Base-by-base conservation (phyloP, 768 basidiomycete species). In the Tulasnella sp. region DNA sequence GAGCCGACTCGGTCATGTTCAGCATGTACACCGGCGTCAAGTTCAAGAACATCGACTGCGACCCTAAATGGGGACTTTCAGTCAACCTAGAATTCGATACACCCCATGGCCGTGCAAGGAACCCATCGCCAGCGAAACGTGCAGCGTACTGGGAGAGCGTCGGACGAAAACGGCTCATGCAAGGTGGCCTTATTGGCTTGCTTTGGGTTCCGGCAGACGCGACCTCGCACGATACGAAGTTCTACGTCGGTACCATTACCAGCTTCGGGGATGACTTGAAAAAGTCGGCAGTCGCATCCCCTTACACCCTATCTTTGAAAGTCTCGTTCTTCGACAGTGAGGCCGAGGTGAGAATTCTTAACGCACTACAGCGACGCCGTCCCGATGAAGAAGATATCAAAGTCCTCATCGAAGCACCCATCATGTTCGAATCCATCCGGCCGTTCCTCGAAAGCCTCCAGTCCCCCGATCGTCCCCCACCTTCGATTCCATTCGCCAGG, bases 391-490 rank as follows among this genome's bases (percentile, higher is more conserved):
- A 75, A 27, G 74, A 16, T 12, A 27, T 4, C 40, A 75, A 31
- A 74, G 75, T 92, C 3, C 85, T 93, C 38, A 85, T 93, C 21
- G 92, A 93, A 80, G 87, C 89, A 0, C 88, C 89, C 0, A 88
- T 93, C 78, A 88, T 93, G 89, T 92, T 88, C 80, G 92, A 92
- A 80, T 86, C 91, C 0, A 88, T 92, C 42, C 86, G 91, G 10
- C 93, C 93, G 0, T 93, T 93, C 85, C 86, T 94, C 18, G 87
- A 91, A 79, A 87, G 89, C 0, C 86, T 94, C 3, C 87, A 89
- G 80, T 74, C 79, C 36, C 84, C 85, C 1, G 91, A 91, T 78
- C 52, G 52, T 52, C 52, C 52, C 7, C 91, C 93, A 0, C 88
- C 89, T 73, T 83, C 85, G 1, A 80, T 93, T 9, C 92, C 92